Base-by-base conservation (phyloP, 305 asterid species). In the Stenogyne calaminthoides region DNA sequence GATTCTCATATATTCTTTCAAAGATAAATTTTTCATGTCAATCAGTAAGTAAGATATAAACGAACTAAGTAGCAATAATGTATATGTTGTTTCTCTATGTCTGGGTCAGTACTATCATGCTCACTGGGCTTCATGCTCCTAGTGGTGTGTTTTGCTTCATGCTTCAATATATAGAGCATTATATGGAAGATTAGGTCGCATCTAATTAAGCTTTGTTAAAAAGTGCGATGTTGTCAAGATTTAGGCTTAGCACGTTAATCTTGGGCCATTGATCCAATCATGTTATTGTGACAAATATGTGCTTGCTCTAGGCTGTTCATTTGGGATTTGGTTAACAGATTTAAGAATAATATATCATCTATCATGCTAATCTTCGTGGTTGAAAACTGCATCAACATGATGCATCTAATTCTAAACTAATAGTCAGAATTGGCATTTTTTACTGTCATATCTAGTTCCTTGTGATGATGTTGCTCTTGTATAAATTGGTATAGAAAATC, bases 61-160 rank as follows among this genome's bases (percentile, higher is more conserved):
- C 1, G 32, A 15, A 46, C 15, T 15, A 49, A 54, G 63, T 46
- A 64, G 67, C 46, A 20, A 64, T 32, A 6, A 49, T 49, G 22
- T 49, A 59, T 19, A 36, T 7, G 57, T 61, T 64, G 64, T 65
- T 55, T 69, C 73, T 52, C 16, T 62, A 72, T 49, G 60, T 9
- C 10, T 49, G 37, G 46, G 5, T 9, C 64, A 22, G 32, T 32
- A 14, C 3, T 70, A 4, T 15, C 19, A 70, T n/a, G 25, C 56
- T 49, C 8, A n/a, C 44, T 70, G 39, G 39, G 32, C 60, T 71
- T 27, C 60, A 25, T 16, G 36, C 34, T 42, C 47, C 34, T 15
- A 19, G 16, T 54, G 32, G 39, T 14, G 44, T n/a, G 12, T 32
- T 32, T 51, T 36, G 61, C 7, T 51, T 51, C 19, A 49, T 27